These are phyloP conservation scores for Ustilago cynodontis DNA, from an alignment of 1,284 basidiomycete genomes.

Conservation along the genomic window DNA sequence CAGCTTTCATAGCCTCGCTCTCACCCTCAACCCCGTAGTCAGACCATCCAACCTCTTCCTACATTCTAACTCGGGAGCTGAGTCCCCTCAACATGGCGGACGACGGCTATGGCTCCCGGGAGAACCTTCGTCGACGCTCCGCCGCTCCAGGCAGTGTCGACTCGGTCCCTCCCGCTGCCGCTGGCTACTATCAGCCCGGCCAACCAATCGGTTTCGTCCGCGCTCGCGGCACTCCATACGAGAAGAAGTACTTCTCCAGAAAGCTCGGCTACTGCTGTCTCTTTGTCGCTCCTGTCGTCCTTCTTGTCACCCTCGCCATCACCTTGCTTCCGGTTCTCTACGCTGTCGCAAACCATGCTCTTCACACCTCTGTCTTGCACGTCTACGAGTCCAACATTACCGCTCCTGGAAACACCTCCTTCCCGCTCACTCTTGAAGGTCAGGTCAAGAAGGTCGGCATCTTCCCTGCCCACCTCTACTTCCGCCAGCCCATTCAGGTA, in stretches of 20 bases:
- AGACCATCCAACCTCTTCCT: not conserved
- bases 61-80: slow-evolving; percentile 28
- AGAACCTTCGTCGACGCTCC: slow-evolving; percentile 52
- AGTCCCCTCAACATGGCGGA: slow-evolving; percentile 50
- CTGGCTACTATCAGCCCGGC: slow-evolving; percentile 56
- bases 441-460: slow-evolving; percentile 70
- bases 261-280: slow-evolving; percentile 65
- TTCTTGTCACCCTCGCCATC: slow-evolving; percentile 62
- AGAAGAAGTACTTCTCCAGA: slow-evolving; percentile 66
- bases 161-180: slow-evolving; percentile 34
- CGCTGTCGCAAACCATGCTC: slow-evolving; percentile 69
- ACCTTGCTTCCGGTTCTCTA: slow-evolving; percentile 68
- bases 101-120: slow-evolving; percentile 53
- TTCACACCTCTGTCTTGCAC: slow-evolving; percentile 67
- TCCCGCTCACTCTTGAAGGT: slow-evolving; percentile 69
- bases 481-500: slow-evolving; percentile 68
- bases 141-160: slow-evolving; percentile 39
- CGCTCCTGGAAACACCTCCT: slow-evolving; percentile 60
- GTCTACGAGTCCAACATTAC: slow-evolving; percentile 70
- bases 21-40: not conserved
- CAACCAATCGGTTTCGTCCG: slow-evolving; percentile 62
- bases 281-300: slow-evolving; percentile 56
- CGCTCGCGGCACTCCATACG: slow-evolving; percentile 66
- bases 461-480: slow-evolving; percentile 70
- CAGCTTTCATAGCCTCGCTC: not conserved